Percentiles rank a stretch among this genome's conserved stretches.
These are phyloP conservation scores for Penicillium aurantiogriseum DNA, from an alignment of 2,329 filamentous ascomycete species.

Conservation along the genomic window DNA sequence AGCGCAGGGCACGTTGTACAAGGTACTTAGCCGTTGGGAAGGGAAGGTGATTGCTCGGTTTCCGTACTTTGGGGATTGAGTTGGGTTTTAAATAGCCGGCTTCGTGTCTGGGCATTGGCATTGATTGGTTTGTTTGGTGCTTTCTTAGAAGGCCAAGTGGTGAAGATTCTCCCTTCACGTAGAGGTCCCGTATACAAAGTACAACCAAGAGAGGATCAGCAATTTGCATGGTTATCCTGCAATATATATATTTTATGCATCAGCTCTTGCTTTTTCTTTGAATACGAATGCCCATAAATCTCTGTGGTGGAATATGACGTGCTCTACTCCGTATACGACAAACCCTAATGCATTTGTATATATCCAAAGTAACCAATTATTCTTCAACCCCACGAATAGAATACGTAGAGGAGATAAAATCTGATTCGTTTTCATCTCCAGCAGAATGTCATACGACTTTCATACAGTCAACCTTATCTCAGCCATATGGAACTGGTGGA, in stretches of 20 bases:
- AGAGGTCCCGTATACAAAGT: constrained; percentile 11
- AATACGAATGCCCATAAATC: not conserved
- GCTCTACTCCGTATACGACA: not conserved
- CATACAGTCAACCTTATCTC: not conserved
- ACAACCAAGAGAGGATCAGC: not conserved
- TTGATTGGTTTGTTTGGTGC: not conserved
- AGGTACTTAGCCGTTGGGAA: constrained; percentile 5
- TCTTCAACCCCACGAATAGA: not conserved
- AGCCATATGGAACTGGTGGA: constrained; percentile 22
- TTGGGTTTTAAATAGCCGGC: not conserved
- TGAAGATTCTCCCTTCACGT: not conserved
- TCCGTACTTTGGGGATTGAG: not conserved
- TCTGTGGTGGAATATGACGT: not conserved
- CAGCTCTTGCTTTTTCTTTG: not conserved
- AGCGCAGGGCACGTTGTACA: constrained; percentile 16
- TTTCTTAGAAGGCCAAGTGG: not conserved
- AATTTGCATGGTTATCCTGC: constrained; percentile 2
- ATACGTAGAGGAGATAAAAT: not conserved
- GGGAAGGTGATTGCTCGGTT: not conserved
- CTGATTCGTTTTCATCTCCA: no score
- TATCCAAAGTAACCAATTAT: not conserved
- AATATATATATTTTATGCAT: not conserved
- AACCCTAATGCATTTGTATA: not conserved
- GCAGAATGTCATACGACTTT: not conserved
- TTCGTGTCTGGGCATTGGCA: not conserved